Percentiles rank a stretch among this genome's conserved stretches.
phyloP scores from a whole-genome alignment of 768 basidiomycete species.

The Plicaturopsis crispa region DNA sequence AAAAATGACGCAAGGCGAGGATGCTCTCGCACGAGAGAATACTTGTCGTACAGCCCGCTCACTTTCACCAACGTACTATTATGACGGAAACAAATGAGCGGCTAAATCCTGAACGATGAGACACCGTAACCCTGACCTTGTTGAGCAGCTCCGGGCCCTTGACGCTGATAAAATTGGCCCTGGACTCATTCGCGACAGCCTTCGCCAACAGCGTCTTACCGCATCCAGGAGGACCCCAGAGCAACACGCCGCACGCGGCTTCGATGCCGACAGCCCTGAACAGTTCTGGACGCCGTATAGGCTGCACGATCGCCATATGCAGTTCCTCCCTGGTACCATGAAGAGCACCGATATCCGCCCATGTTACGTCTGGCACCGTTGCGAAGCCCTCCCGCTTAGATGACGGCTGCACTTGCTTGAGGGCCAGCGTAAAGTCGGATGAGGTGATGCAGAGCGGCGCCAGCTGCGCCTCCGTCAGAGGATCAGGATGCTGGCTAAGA shows the following conservation, averaged over 20 bases:
- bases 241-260: conserved; percentile 84
- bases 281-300: conserved; percentile 82
- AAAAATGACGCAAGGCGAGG: conserved; percentile 91
- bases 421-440: conserved; percentile 71
- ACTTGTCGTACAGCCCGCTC: conserved; percentile 93
- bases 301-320: conserved; percentile 97
- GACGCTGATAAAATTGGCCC: conserved; percentile 95
- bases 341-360: conserved; percentile 94
- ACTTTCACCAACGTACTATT: conserved; percentile 93
- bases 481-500: conserved; percentile 77
- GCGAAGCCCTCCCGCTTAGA: conserved; percentile 98
- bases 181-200: conserved; percentile 93
- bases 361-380: conserved; percentile 91
- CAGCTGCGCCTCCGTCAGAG: conserved; percentile 73
- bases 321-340: conserved; percentile 81
- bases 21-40: conserved; percentile 89
- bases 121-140: conserved; percentile 69
- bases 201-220: conserved; percentile 98
- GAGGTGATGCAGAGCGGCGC: conserved; percentile 75
- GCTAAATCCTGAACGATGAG: not conserved
- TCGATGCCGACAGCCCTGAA: conserved; percentile 87
- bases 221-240: conserved; percentile 99
- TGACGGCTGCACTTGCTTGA: conserved; percentile 90
- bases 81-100: not conserved
- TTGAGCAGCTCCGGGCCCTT: conserved; percentile 96